These are phyloP conservation scores for Hortaea sp. DNA, from an alignment of 2,329 filamentous ascomycete species.

Conservation along the genomic window DNA sequence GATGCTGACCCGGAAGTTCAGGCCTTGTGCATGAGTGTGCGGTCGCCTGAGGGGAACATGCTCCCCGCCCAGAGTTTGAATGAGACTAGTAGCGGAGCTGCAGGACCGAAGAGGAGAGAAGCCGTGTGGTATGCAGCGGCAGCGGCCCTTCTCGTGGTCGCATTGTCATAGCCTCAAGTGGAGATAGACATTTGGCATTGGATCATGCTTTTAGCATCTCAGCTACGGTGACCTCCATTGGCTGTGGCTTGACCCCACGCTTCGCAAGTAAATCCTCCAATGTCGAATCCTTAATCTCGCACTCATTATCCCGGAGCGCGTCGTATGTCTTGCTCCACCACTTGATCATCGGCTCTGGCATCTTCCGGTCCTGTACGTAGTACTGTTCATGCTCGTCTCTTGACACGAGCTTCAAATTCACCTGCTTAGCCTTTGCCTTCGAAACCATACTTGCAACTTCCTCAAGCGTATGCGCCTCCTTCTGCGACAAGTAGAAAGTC, in stretches of 20 bases:
- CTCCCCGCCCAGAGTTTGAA: too few species aligned
- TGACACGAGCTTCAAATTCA: slow-evolving; percentile 27
- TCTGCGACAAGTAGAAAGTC: slow-evolving; percentile 30
- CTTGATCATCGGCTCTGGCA: slow-evolving; percentile 29
- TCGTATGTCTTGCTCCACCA: slow-evolving; percentile 40
- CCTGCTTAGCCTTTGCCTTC: slow-evolving; percentile 16
- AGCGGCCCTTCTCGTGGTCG: too few species aligned
- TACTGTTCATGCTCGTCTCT: slow-evolving; percentile 32
- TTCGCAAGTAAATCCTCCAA: slow-evolving; percentile 29
- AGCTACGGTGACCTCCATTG: slow-evolving; percentile 30
- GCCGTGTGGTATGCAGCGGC: too few species aligned
- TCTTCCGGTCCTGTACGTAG: slow-evolving; percentile 28
- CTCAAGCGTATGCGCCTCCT: slow-evolving; percentile 13
- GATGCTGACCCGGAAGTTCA: too few species aligned
- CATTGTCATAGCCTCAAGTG: too few species aligned
- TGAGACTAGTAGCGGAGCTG: too few species aligned
- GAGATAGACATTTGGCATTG: too few species aligned
- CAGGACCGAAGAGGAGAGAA: too few species aligned
- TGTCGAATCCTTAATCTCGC: slow-evolving; percentile 31
- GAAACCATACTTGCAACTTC: slow-evolving; percentile 22
- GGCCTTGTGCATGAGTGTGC: too few species aligned
- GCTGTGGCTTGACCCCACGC: slow-evolving; percentile 26
- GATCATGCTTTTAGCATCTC: slow-evolving; percentile 27
- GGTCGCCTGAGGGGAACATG: too few species aligned
- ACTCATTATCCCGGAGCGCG: slow-evolving; percentile 33